Conservation (phyloP, 306 rosid genomes). For the Quercus suber region DNA sequence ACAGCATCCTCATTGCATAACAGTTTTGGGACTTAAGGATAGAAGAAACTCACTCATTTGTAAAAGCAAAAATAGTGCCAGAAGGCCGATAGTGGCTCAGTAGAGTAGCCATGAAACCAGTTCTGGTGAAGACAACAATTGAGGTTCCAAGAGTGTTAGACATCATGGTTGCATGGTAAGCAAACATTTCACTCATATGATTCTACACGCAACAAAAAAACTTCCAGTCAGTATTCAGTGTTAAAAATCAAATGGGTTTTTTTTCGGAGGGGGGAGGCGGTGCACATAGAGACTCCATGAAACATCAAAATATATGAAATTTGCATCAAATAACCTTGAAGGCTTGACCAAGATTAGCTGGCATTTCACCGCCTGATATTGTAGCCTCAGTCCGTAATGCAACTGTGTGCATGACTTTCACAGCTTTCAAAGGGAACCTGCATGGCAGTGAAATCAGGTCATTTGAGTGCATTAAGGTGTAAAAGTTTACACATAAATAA, state of each 20-base stretch:
- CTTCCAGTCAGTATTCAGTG: background rate
- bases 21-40: background rate
- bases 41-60: conserved; percentile 76
- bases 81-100: conserved; percentile 92
- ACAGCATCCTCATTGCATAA: background rate
- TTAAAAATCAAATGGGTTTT: background rate
- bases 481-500: conserved; percentile 1
- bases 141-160: conserved; percentile 98
- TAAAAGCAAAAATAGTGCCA: conserved; percentile 88
- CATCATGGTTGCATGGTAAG: conserved; percentile 98
- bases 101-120: conserved; percentile 91
- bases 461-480: conserved; percentile 5
- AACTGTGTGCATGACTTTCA: conserved; percentile 96
- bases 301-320: background rate
- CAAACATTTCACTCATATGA: conserved; percentile 99
- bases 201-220: conserved; percentile 48
- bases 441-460: conserved; percentile 8
- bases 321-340: conserved; percentile 60
- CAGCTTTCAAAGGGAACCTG: conserved; percentile 93
- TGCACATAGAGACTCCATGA: background rate
- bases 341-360: conserved; percentile 82
- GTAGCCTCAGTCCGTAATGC: conserved; percentile 93
- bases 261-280: background rate
- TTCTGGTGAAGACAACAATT: conserved; percentile 84
- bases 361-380: conserved; percentile 70